Evolutionary conservation across 345 rosid genomes (phyloP).

Genomic region (Eucalyptus cloeziana): DNA sequence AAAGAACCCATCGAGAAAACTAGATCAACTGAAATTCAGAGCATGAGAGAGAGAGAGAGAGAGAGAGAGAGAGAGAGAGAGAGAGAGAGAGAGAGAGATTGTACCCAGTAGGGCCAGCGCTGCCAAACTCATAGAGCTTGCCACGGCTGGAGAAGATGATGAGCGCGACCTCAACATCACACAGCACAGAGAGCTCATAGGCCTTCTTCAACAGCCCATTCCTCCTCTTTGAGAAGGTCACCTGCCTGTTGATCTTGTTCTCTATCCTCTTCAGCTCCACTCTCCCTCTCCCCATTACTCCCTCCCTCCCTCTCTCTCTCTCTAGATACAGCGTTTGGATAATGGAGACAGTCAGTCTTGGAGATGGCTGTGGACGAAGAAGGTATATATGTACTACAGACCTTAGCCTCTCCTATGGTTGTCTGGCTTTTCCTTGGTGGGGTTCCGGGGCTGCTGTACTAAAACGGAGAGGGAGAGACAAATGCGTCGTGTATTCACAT

Average conservation of each 20-base stretch:
- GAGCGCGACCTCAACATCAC: conserved; percentile 84
- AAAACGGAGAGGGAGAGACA: not conserved
- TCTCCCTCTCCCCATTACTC: conserved; percentile 77
- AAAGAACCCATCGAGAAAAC: not conserved
- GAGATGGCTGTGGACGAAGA: not conserved
- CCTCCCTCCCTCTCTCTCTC: not conserved
- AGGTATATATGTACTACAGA: not conserved
- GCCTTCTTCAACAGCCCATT: conserved; percentile 78
- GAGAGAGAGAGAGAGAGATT: not conserved
- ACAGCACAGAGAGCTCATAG: conserved; percentile 75
- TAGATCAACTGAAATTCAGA: not conserved
- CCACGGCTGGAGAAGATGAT: conserved; percentile 86
- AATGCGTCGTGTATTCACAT: not conserved
- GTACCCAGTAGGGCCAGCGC: conserved; percentile 18
- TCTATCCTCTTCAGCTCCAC: conserved; percentile 88
- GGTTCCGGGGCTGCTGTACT: not conserved
- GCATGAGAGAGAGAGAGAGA: not conserved
- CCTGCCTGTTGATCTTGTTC: conserved; percentile 83
- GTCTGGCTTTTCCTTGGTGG: not conserved
- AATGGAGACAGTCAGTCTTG: not conserved
- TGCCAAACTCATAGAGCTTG: conserved; percentile 76
- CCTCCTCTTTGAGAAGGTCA: conserved; percentile 77
- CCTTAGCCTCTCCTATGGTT: not conserved
- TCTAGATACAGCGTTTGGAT: not conserved
- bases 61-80: not conserved